Percentiles rank a stretch among this genome's conserved stretches.
phyloP scores from a whole-genome alignment of 371 early-diverging fungal species.

The Umbelopsis sp. region DNA sequence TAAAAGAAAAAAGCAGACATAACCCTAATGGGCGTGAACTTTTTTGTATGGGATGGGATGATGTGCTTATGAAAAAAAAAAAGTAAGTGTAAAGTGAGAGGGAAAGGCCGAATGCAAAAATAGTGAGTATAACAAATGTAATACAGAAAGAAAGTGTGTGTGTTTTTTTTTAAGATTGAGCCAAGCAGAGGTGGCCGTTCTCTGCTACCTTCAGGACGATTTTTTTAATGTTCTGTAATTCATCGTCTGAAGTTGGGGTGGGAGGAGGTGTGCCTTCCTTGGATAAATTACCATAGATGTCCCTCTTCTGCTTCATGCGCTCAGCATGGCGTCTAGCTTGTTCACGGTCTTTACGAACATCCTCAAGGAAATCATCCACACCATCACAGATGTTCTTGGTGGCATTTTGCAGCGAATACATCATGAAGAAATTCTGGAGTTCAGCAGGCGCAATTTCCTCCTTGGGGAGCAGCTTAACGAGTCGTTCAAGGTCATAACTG shows the following conservation, averaged over 20 bases:
- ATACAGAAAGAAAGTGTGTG: too few relatives aligned
- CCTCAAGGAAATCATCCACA: slow-evolving; percentile 30
- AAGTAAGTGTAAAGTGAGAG: background rate
- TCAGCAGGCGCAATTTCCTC: slow-evolving; percentile 54
- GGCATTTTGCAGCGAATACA: slow-evolving; percentile 20
- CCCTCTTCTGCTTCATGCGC: slow-evolving; percentile 4
- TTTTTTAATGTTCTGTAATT: background rate
- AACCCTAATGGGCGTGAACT: too few relatives aligned
- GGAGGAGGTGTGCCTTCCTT: background rate
- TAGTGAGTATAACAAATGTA: background rate
- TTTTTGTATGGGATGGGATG: background rate
- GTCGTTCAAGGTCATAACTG: slow-evolving; percentile 17
- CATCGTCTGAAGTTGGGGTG: background rate
- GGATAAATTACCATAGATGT: slow-evolving; percentile 14
- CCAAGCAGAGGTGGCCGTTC: slow-evolving; percentile 4
- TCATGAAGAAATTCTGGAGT: slow-evolving; percentile 45
- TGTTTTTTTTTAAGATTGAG: background rate
- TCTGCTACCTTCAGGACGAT: background rate
- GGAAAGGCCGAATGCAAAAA: background rate
- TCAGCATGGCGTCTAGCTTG: slow-evolving; percentile 28
- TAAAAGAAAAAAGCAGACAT: too few relatives aligned
- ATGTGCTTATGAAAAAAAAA: background rate
- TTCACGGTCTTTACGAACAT: slow-evolving; percentile 32
- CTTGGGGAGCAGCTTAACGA: slow-evolving; percentile 33
- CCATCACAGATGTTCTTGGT: slow-evolving; percentile 20